phyloP scores from a whole-genome alignment of 2,329 filamentous ascomycete species.

The Ophiognomonia clavigignenti-juglandacearum region DNA sequence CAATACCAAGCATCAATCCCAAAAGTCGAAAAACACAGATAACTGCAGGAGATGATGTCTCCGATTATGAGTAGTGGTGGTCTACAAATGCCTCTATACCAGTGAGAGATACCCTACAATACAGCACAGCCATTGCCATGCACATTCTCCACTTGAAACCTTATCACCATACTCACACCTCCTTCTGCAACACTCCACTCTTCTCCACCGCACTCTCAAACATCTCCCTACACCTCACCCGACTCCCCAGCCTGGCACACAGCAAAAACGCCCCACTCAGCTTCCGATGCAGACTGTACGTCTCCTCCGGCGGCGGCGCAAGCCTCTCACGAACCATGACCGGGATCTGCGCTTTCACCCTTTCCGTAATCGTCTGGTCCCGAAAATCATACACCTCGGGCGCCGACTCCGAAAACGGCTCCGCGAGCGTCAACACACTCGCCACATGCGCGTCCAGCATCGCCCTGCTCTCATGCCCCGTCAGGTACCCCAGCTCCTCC shows the following conservation, averaged over 20 bases:
- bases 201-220: slow-evolving; percentile 57
- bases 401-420: slow-evolving; percentile 75
- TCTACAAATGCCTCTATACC: neutral
- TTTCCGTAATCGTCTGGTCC: slow-evolving; percentile 92
- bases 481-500: slow-evolving; percentile 80
- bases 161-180: neutral
- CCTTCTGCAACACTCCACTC: slow-evolving; percentile 20
- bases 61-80: slow-evolving; percentile 2
- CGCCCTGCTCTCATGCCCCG: slow-evolving; percentile 74
- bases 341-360: slow-evolving; percentile 83
- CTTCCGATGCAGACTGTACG: slow-evolving; percentile 92
- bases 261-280: slow-evolving; percentile 91
- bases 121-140: neutral
- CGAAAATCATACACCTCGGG: slow-evolving; percentile 87
- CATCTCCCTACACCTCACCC: slow-evolving; percentile 74
- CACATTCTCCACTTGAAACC: neutral
- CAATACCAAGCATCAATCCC: too few relatives aligned
- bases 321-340: slow-evolving; percentile 88
- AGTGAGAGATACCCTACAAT: neutral
- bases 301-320: slow-evolving; percentile 92
- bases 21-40: too few relatives aligned
- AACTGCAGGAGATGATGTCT: too few relatives aligned
- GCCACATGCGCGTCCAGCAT: slow-evolving; percentile 92
- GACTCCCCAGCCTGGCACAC: slow-evolving; percentile 80
- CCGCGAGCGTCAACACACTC: slow-evolving; percentile 83